phyloP scores from a whole-genome alignment of 495 filamentous ascomycete genomes.

The Xylaria nigripes region DNA sequence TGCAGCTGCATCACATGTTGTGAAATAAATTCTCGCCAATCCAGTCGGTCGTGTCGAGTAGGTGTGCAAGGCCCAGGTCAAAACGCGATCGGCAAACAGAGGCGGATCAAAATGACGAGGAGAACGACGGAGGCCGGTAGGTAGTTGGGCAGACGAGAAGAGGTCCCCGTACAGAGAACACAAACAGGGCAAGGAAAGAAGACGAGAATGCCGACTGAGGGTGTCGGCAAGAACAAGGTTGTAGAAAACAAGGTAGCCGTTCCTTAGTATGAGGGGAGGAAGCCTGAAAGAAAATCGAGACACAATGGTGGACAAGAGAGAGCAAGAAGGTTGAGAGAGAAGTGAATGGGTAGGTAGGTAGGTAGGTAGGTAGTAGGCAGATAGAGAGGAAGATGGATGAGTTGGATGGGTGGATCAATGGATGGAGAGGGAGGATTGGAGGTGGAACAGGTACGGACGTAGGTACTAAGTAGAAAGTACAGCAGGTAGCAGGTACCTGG shows the following conservation, averaged over 20 bases:
- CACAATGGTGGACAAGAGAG: slow-evolving; percentile 12
- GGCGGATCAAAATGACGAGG: not conserved
- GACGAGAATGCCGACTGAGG: slow-evolving; percentile 5
- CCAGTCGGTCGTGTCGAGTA: slow-evolving; percentile 5
- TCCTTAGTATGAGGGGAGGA: slow-evolving; percentile 25
- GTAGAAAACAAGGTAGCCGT: slow-evolving; percentile 19
- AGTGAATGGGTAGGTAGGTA: not conserved
- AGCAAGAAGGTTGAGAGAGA: not conserved
- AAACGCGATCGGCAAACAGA: not conserved
- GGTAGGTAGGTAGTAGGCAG: not conserved
- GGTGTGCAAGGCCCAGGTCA: not conserved
- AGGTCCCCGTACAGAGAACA: not conserved
- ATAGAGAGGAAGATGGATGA: slow-evolving; percentile 6
- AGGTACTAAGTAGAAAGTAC: no score
- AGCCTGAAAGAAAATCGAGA: slow-evolving; percentile 25
- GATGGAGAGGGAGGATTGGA: slow-evolving; percentile 22
- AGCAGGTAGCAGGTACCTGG: no score
- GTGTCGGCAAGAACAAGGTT: slow-evolving; percentile 19
- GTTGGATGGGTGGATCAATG: slow-evolving; percentile 20
- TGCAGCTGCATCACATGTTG: slow-evolving; percentile 30
- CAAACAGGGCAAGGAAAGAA: slow-evolving; percentile 2
- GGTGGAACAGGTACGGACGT: slow-evolving; percentile 23
- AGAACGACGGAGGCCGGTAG: not conserved
- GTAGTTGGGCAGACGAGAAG: not conserved
- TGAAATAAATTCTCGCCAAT: not conserved